Evolutionary conservation across 169 alveolate genomes (phyloP).

Genomic region (Plasmodium gonderi): DNA sequence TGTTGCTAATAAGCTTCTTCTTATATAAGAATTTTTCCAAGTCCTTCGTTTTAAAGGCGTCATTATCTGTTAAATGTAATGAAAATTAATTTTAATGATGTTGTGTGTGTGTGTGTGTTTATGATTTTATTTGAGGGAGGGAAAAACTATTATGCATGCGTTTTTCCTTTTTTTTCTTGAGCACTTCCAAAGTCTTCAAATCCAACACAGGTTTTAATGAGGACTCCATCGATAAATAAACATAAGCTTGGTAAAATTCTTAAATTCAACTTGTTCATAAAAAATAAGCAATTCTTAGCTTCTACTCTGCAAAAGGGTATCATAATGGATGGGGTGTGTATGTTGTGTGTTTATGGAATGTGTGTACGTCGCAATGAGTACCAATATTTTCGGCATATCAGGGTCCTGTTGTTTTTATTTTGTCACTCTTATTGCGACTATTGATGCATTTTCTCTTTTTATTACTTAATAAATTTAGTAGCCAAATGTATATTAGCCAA

Average conservation of each 20-base stretch:
- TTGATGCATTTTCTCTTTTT: neutral
- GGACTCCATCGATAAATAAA: conserved; percentile 68
- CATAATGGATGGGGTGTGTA: neutral
- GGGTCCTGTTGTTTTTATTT: no score
- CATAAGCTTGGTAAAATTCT: conserved; percentile 66
- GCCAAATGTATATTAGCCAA: conserved; percentile 56
- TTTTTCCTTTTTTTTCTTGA: neutral
- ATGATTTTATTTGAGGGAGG: neutral
- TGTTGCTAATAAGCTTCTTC: conserved; percentile 46
- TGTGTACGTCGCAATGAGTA: no score
- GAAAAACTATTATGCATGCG: neutral
- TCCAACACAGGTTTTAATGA: conserved; percentile 48
- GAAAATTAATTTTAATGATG: neutral
- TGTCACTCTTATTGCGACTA: neutral
- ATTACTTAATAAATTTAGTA: conserved; percentile 62
- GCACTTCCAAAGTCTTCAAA: conserved; percentile 73
- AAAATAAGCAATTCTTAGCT: conserved; percentile 67
- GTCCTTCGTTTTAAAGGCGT: conserved; percentile 59
- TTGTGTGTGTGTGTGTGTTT: neutral
- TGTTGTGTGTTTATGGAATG: neutral
- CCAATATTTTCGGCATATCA: no score
- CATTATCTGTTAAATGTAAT: conserved; percentile 28
- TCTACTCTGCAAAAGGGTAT: conserved; percentile 29
- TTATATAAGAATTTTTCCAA: conserved; percentile 43
- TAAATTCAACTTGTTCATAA: conserved; percentile 55